These are phyloP conservation scores for Ceratobasidium sp. DNA, from an alignment of 1,284 basidiomycete species.

Conservation along the genomic window DNA sequence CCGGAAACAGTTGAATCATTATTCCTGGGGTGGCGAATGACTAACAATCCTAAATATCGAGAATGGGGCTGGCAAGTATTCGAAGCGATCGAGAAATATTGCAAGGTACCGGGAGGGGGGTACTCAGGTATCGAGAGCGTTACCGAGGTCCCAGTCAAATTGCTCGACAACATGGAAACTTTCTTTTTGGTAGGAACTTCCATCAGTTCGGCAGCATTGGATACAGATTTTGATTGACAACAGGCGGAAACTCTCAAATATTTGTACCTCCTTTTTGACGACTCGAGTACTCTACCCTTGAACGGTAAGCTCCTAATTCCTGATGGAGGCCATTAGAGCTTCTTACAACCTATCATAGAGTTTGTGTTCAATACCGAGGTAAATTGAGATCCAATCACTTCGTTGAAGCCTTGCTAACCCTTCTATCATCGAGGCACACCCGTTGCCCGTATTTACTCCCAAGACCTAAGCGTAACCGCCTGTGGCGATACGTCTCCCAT, in stretches of 20 bases:
- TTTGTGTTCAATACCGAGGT: constrained; percentile 97
- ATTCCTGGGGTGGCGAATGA: constrained; percentile 82
- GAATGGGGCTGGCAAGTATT: constrained; percentile 91
- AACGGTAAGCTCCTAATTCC: constrained; percentile 58
- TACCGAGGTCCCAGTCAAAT: constrained; percentile 67
- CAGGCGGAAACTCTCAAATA: constrained; percentile 95
- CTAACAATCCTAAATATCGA: constrained; percentile 83
- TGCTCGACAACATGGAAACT: constrained; percentile 94
- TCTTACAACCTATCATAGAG: constrained; percentile 54
- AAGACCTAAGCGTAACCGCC: too few species aligned
- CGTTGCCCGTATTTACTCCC: constrained; percentile 67
- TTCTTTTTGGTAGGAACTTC: constrained; percentile 76
- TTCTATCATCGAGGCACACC: constrained; percentile 60
- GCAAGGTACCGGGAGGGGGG: constrained; percentile 75
- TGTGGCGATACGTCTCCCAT: too few species aligned
- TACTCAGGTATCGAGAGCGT: constrained; percentile 89
- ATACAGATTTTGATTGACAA: constrained; percentile 13
- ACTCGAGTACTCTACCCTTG: constrained; percentile 72
- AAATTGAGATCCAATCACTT: constrained; percentile 41
- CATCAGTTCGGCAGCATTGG: neutral
- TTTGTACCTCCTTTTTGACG: constrained; percentile 87
- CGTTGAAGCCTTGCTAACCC: neutral
- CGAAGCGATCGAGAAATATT: constrained; percentile 85
- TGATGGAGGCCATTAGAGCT: neutral
- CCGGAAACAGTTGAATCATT: constrained; percentile 96